phyloP scores from a whole-genome alignment of 371 early-diverging fungal genomes.

The Mortierella sp. region DNA sequence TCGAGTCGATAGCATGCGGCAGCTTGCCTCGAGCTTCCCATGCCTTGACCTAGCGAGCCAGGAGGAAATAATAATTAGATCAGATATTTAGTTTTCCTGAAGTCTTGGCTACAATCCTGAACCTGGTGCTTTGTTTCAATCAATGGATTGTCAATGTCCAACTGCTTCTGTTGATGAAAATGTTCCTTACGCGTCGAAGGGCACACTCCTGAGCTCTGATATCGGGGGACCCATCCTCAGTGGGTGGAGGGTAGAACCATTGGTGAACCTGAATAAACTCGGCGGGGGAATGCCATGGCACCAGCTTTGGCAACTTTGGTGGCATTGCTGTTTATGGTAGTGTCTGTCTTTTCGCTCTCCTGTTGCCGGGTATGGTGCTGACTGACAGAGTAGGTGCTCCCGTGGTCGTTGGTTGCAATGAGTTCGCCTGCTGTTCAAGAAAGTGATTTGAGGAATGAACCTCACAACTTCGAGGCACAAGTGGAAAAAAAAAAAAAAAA shows the following conservation, averaged over 20 bases:
- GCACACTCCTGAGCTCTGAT: conserved; percentile 54
- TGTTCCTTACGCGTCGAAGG: conserved; percentile 44
- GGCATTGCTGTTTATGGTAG: conserved; percentile 19
- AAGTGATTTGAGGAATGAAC: no score
- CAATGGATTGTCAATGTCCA: background rate
- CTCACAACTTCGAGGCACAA: no score
- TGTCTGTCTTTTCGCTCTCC: background rate
- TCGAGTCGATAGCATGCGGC: conserved; percentile 72
- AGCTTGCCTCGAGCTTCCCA: conserved; percentile 73
- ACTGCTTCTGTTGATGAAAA: background rate
- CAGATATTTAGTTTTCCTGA: background rate
- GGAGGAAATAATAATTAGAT: no score
- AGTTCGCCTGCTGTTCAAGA: background rate
- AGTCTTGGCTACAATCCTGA: no score
- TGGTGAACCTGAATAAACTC: conserved; percentile 53
- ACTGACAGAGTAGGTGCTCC: background rate
- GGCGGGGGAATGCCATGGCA: conserved; percentile 56
- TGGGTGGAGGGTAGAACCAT: conserved; percentile 45
- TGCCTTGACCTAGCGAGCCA: conserved; percentile 65
- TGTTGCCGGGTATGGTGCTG: background rate
- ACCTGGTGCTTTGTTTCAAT: no score
- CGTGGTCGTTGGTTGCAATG: background rate
- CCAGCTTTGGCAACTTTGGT: conserved; percentile 52
- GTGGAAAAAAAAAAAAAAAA: background rate
- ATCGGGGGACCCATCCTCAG: conserved; percentile 41